Conservation (phyloP, 2,329 filamentous ascomycete species). For the Nothomitra cinnamomea region DNA sequence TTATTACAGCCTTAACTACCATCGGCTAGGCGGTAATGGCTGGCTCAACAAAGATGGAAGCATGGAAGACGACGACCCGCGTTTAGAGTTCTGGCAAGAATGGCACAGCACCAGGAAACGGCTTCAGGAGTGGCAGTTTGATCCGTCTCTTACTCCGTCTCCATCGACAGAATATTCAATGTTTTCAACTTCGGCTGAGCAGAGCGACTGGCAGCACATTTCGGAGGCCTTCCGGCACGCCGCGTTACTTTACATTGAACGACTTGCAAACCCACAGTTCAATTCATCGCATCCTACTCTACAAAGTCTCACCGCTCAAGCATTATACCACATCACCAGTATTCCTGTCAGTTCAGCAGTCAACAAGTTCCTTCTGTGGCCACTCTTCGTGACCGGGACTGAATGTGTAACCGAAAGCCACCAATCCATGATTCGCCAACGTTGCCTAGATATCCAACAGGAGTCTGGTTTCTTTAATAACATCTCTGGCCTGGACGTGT, state of each 20-base stretch:
- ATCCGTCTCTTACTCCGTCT: conserved; percentile 24
- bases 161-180: conserved; percentile 12
- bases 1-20: neutral
- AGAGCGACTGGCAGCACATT: conserved; percentile 61
- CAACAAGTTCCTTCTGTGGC: conserved; percentile 87
- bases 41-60: conserved; percentile 31
- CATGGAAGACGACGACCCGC: conserved; percentile 13
- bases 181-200: conserved; percentile 36
- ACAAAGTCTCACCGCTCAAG: conserved; percentile 65
- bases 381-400: conserved; percentile 75
- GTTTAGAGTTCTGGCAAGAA: conserved; percentile 57
- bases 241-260: conserved; percentile 76
- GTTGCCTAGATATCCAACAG: conserved; percentile 72
- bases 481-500: conserved; percentile 63
- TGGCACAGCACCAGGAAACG: conserved; percentile 66
- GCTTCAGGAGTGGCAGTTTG: conserved; percentile 69
- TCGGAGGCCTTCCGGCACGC: conserved; percentile 84
- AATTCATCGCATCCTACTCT: conserved; percentile 61
- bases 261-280: conserved; percentile 59
- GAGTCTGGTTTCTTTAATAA: conserved; percentile 92
- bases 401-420: conserved; percentile 74
- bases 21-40: conserved; percentile 37
- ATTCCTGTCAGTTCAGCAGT: conserved; percentile 54
- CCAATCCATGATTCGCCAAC: conserved; percentile 58
- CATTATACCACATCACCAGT: conserved; percentile 67